phyloP scores from a whole-genome alignment of 805 yeast genomes.

The Candida adriatica region DNA sequence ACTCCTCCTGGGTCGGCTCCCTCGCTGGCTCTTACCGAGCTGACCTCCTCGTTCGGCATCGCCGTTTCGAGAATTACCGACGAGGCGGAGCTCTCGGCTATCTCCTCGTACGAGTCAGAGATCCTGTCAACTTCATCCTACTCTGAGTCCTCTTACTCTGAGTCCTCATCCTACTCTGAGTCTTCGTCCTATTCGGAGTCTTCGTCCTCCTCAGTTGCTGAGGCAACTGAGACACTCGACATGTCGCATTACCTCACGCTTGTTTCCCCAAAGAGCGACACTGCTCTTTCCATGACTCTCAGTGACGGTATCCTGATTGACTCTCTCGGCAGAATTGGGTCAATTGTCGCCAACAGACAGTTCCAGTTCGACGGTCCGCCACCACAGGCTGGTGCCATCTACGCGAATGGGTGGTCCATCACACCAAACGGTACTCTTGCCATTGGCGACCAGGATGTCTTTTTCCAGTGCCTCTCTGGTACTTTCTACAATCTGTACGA shows the following conservation, averaged over 20 bases:
- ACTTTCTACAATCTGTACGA: constrained; percentile 75
- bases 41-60: constrained; percentile 57
- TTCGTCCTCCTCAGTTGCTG: constrained; percentile 4
- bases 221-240: constrained; percentile 7
- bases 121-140: constrained; percentile 35
- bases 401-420: constrained; percentile 61
- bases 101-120: constrained; percentile 7
- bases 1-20: constrained; percentile 52
- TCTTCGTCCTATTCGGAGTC: constrained; percentile 3
- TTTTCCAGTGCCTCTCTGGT: constrained; percentile 73
- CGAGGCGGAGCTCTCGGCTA: constrained; percentile 19
- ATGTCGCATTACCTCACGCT: constrained; percentile 3
- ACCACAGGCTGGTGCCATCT: constrained; percentile 73
- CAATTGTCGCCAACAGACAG: constrained; percentile 78
- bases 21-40: constrained; percentile 50
- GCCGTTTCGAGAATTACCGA: constrained; percentile 34
- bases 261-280: constrained; percentile 37
- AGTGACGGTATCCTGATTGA: constrained; percentile 47
- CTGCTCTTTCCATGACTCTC: constrained; percentile 51
- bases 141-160: constrained; percentile 4
- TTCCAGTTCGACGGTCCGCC: constrained; percentile 85
- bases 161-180: constrained; percentile 3
- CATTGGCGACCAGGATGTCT: constrained; percentile 50
- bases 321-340: constrained; percentile 60
- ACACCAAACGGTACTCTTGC: constrained; percentile 54